Percentiles rank a stretch among this genome's conserved stretches.
These are phyloP conservation scores for Suillus hirtellus DNA, from an alignment of 768 basidiomycete genomes.

Conservation along the genomic window DNA sequence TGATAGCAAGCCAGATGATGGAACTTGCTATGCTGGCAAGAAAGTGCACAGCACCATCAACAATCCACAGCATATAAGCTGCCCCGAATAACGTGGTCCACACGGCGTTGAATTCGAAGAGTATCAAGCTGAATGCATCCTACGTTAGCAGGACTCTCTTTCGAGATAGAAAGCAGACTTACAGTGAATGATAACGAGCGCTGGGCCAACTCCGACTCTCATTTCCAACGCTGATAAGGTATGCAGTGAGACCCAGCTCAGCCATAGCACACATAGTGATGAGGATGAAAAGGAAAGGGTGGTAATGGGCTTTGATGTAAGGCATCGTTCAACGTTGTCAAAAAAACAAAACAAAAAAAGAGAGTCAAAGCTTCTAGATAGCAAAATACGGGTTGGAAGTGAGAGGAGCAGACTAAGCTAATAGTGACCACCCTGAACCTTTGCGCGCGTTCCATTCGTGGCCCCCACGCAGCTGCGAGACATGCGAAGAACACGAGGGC, in stretches of 20 bases:
- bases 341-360: constrained; percentile 10
- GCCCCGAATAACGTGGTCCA: constrained; percentile 77
- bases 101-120: constrained; percentile 62
- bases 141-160: constrained; percentile 12
- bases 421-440: constrained; percentile 24
- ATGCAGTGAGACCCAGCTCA: constrained; percentile 74
- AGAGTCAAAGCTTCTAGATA: constrained; percentile 7
- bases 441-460: constrained; percentile 25
- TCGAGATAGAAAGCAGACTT: constrained; percentile 26
- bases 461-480: constrained; percentile 15
- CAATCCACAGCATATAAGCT: constrained; percentile 70
- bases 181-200: constrained; percentile 65
- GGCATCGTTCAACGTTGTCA: constrained; percentile 33
- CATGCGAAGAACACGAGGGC: constrained; percentile 37
- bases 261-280: constrained; percentile 69
- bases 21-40: constrained; percentile 81
- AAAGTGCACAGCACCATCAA: constrained; percentile 63
- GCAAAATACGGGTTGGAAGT: constrained; percentile 4
- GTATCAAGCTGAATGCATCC: constrained; percentile 44
- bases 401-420: constrained; percentile 2
- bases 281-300: constrained; percentile 61
- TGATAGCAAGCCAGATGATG: constrained; percentile 68
- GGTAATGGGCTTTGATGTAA: constrained; percentile 53
- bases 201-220: constrained; percentile 61
- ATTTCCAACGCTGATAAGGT: constrained; percentile 69